Evolutionary conservation across 2,329 filamentous ascomycete genomes (phyloP).

Genomic region (Pezicula radicicola): DNA sequence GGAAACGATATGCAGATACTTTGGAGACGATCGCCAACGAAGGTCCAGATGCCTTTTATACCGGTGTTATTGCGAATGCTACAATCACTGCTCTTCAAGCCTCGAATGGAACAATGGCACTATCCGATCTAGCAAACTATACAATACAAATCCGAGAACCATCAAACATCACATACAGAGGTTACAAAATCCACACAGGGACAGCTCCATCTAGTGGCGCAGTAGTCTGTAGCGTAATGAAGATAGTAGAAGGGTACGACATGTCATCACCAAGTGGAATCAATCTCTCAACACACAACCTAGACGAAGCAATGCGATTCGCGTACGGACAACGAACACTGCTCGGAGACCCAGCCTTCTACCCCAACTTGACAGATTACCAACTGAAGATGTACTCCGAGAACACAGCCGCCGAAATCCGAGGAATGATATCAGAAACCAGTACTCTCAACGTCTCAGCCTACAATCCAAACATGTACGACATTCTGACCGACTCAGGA

Average conservation of each 20-base stretch:
- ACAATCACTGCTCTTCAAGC: conserved; percentile 68
- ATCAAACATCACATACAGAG: conserved; percentile 63
- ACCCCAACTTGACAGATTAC: conserved; percentile 55
- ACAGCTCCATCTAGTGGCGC: conserved; percentile 76
- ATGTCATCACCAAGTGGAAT: conserved; percentile 54
- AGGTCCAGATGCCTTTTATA: conserved; percentile 74
- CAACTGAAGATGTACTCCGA: conserved; percentile 48
- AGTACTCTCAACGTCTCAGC: conserved; percentile 55
- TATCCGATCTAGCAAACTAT: conserved; percentile 76
- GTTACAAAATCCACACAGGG: conserved; percentile 65
- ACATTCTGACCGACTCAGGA: conserved; percentile 47
- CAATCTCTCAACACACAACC: conserved; percentile 62
- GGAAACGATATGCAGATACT: conserved; percentile 77
- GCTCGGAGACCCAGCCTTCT: conserved; percentile 63
- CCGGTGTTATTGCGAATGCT: conserved; percentile 67
- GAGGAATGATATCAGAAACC: conserved; percentile 54
- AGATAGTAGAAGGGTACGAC: conserved; percentile 70
- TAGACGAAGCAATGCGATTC: conserved; percentile 66
- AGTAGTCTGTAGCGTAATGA: conserved; percentile 72
- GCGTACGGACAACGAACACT: conserved; percentile 61
- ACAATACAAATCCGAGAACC: conserved; percentile 61
- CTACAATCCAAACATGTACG: conserved; percentile 60
- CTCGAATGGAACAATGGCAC: conserved; percentile 79
- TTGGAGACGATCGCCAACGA: conserved; percentile 72
- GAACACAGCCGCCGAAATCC: conserved; percentile 47